Base-by-base conservation (phyloP, 192 early-diverging fungal genomes). In the Coemansia sp. region DNA sequence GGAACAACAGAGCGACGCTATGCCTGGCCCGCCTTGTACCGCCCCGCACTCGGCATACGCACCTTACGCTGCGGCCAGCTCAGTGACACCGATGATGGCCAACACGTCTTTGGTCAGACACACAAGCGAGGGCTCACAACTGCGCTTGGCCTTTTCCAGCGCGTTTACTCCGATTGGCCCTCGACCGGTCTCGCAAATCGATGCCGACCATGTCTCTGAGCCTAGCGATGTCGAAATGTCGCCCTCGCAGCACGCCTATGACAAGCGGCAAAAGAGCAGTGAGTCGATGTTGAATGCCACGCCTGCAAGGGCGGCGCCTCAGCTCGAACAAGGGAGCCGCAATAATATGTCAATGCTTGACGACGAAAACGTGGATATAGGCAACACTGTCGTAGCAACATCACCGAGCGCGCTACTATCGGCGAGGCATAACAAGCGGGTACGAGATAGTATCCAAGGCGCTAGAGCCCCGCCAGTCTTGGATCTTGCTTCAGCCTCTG, bases 341-440 rank as follows among this genome's bases (percentile, higher is more conserved):
- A 21, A 23, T 8, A 42, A 21, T 1, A 16, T 43, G 35, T 59
- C 53, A 2, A 64, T 53, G 50, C 52, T 70, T 11, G 64, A 55
- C 9, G 73, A 48, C 48, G 59, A 73, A 14, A 23, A 11, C 12
- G 66, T 69, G 68, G 72, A 79, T 28, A 59, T 73, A 9, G 72
- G 74, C 8, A 57, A 58, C 43, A 70, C 72, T 5, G 68, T 52
- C 1, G 23, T 71, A 2, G 31, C 62, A 14, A 61, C 61, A 6
- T 79, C 77, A 7, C 77, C 77, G 0, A 79, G 68, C 33, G 77
- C 68, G 12, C 26, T 79, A 53, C 48, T 79, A 9, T 79, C 77
- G 0, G 77, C 77, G 5, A 70, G 58, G 12, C 71, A 71, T 31
- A 72, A 79, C 52, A 56, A 57, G 58, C 64, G 72, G 14, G 36